A percentile compares a stretch with the other conserved stretches of the same genome.
Conservation (phyloP, 139 green algal species). For the Chlorella sp. region DNA sequence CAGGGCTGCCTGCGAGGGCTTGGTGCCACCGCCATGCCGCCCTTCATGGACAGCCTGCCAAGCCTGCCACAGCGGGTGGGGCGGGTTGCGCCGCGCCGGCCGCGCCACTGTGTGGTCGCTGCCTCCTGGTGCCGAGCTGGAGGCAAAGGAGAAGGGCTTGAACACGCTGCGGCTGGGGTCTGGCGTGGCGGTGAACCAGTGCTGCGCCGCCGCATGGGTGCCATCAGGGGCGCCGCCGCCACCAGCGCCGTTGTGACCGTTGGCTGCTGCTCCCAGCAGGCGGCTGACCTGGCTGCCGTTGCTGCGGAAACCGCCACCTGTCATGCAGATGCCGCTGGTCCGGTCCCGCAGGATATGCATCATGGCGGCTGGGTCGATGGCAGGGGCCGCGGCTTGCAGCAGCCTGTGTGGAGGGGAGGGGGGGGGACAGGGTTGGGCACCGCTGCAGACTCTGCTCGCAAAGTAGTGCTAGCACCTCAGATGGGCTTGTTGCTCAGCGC, state of each 20-base stretch:
- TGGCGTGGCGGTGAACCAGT: constrained; percentile 45
- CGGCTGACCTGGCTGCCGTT: constrained; percentile 34
- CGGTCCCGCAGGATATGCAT: constrained; percentile 39
- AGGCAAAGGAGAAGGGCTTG: constrained; percentile 37
- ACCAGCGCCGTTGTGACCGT: too few relatives aligned
- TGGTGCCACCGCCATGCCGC: neutral
- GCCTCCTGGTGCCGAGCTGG: neutral
- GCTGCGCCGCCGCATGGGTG: neutral
- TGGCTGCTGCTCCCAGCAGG: neutral
- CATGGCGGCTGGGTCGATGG: constrained; percentile 17
- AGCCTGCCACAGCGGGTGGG: constrained; percentile 26
- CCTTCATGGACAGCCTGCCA: constrained; percentile 27
- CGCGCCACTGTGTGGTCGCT: constrained; percentile 1
- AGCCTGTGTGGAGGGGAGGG: constrained; percentile 14
- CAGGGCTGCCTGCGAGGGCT: neutral
- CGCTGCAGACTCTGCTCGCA: too few relatives aligned
- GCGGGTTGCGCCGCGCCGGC: constrained; percentile 17
- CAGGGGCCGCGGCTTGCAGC: neutral
- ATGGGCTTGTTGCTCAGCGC: too few relatives aligned
- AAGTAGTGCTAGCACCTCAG: too few relatives aligned
- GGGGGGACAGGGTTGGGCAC: neutral
- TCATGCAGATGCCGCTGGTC: constrained; percentile 44
- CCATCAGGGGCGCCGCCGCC: too few relatives aligned
- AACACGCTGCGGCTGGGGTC: constrained; percentile 37
- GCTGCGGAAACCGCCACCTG: constrained; percentile 27